Evolutionary conservation across 345 rosid genomes (phyloP).

Genomic region (Litchi chinensis): DNA sequence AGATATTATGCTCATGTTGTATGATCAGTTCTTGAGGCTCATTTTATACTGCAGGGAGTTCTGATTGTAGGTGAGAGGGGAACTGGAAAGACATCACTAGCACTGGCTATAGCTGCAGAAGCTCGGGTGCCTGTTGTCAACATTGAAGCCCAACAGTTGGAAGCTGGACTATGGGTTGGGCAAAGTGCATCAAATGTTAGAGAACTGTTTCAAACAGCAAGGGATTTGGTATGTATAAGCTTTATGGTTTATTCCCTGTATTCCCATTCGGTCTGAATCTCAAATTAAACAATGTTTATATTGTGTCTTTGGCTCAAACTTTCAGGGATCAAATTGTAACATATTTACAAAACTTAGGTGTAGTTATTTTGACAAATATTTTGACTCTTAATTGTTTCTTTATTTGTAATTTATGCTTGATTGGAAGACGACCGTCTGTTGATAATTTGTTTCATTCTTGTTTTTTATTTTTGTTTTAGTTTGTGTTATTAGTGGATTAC

Average conservation of each 20-base stretch:
- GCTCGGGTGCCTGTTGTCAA: constrained; percentile 94
- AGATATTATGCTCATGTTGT: constrained; percentile 1
- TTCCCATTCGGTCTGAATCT: constrained; percentile 14
- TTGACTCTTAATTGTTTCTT: not conserved
- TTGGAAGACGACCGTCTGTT: too few species aligned
- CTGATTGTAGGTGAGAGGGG: constrained; percentile 97
- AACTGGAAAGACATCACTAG: constrained; percentile 91
- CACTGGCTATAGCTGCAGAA: constrained; percentile 93
- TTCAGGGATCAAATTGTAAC: not conserved
- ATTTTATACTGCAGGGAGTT: constrained; percentile 74
- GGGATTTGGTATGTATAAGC: constrained; percentile 69
- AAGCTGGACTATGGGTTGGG: constrained; percentile 97
- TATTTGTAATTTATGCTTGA: too few species aligned
- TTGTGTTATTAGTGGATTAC: not conserved
- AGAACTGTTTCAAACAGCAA: constrained; percentile 95
- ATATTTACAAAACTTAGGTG: not conserved
- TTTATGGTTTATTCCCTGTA: constrained; percentile 20
- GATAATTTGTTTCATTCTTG: too few species aligned
- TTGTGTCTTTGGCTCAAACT: not conserved
- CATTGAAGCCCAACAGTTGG: constrained; percentile 86
- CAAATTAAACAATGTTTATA: not conserved
- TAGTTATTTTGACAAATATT: not conserved
- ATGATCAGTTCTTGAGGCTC: constrained; percentile 1
- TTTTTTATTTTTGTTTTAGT: too few species aligned
- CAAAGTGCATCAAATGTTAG: constrained; percentile 97